These are phyloP conservation scores for Debaryomyces psychrophilus DNA, from an alignment of 1,139 yeast genomes.

Conservation along the genomic window DNA sequence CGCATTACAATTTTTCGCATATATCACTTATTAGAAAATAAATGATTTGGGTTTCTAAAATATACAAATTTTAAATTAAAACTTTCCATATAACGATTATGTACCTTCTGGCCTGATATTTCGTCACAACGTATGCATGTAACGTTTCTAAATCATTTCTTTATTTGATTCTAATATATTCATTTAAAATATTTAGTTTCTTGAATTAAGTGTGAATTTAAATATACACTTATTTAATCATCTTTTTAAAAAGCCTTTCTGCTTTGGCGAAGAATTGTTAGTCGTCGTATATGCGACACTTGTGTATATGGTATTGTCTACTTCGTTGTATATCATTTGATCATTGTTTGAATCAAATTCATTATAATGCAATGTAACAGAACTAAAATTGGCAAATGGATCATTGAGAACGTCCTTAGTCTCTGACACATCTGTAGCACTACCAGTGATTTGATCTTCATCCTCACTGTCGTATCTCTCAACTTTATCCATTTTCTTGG, in stretches of 20 bases:
- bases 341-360: constrained; percentile 42
- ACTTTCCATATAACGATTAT: not conserved
- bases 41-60: not conserved
- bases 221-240: constrained; percentile 10
- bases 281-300: constrained; percentile 69
- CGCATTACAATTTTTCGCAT: constrained; percentile 3
- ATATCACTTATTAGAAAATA: not conserved
- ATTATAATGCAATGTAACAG: constrained; percentile 84
- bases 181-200: not conserved
- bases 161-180: too few species aligned
- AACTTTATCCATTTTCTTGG: constrained; percentile 31
- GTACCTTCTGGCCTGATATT: too few species aligned
- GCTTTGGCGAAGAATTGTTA: constrained; percentile 35
- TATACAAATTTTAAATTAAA: not conserved
- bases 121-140: too few species aligned
- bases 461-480: constrained; percentile 21
- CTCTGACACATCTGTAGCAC: constrained; percentile 2
- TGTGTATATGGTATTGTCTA: constrained; percentile 60
- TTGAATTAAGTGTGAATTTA: too few species aligned
- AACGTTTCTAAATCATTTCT: too few species aligned
- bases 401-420: constrained; percentile 46
- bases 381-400: constrained; percentile 86
- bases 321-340: constrained; percentile 47
- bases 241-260: constrained; percentile 34
- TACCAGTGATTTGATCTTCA: constrained; percentile 6